Percentiles rank a stretch among this genome's conserved stretches.
Evolutionary conservation across 345 rosid species (phyloP).

Genomic region (Chamaenerion angustifolium): DNA sequence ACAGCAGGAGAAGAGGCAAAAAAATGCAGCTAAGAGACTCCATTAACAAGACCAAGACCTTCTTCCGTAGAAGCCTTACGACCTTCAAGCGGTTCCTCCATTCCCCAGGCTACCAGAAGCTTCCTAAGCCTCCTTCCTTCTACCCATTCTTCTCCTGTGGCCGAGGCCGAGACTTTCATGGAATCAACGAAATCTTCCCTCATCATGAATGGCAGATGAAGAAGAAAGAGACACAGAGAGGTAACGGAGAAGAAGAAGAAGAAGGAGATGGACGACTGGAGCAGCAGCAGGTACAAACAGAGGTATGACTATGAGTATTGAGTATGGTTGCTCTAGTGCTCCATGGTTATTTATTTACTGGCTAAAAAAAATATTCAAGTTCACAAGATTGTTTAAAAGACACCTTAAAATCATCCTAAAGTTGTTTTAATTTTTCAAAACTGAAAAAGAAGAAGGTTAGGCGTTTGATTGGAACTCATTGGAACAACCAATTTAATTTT

Average conservation of each 20-base stretch:
- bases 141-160: conserved; percentile 10
- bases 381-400: too few relatives aligned
- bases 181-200: neutral
- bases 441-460: too few relatives aligned
- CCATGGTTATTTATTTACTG: too few relatives aligned
- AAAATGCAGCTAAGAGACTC: conserved; percentile 40
- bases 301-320: too few relatives aligned
- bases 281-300: too few relatives aligned
- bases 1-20: conserved; percentile 6
- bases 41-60: conserved; percentile 34
- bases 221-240: conserved; percentile 12
- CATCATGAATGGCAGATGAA: neutral
- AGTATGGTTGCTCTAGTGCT: too few relatives aligned
- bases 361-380: too few relatives aligned
- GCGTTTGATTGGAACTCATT: too few relatives aligned
- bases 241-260: conserved; percentile 19
- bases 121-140: conserved; percentile 20
- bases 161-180: neutral
- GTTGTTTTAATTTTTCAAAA: too few relatives aligned
- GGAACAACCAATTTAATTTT: too few relatives aligned
- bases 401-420: too few relatives aligned
- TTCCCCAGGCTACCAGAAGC: conserved; percentile 30
- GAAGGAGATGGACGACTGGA: conserved; percentile 7
- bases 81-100: conserved; percentile 43
- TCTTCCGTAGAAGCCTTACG: conserved; percentile 32